phyloP scores from a whole-genome alignment of 176 grass and related monocot species.

The Triticum timopheevii region DNA sequence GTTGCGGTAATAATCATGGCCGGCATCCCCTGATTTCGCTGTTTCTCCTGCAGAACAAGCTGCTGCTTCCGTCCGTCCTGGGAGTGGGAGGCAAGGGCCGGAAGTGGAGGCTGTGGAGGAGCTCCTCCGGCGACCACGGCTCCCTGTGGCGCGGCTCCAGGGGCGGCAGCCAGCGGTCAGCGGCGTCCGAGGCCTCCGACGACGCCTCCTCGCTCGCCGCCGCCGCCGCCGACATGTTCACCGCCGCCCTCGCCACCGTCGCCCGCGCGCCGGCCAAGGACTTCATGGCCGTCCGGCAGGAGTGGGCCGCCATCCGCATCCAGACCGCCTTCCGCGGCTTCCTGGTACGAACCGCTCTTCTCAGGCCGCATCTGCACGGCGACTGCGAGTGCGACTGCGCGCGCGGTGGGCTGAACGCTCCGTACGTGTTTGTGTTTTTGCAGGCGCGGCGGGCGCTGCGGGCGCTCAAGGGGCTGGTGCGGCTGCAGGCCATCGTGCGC shows the following conservation, averaged over 20 bases:
- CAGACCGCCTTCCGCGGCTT: conserved; percentile 90
- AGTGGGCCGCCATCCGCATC: conserved; percentile 89
- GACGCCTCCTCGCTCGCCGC: conserved; percentile 51
- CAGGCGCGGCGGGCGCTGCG: conserved; percentile 71
- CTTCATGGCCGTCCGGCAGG: conserved; percentile 82
- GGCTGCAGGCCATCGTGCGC: conserved; percentile 93
- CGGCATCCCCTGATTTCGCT: background rate
- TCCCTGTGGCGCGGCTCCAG: conserved; percentile 42
- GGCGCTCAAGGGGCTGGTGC: conserved; percentile 79
- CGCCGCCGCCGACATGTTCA: conserved; percentile 49
- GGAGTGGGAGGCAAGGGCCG: conserved; percentile 45
- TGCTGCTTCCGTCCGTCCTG: conserved; percentile 1
- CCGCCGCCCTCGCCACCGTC: conserved; percentile 64
- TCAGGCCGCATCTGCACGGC: background rate
- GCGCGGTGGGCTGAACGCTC: background rate
- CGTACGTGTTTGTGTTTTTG: background rate
- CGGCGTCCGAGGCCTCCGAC: conserved; percentile 65
- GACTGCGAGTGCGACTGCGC: background rate
- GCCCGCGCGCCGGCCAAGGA: conserved; percentile 79
- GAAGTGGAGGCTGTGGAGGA: conserved; percentile 95
- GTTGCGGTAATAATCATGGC: background rate
- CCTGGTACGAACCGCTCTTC: conserved; percentile 47
- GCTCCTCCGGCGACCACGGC: conserved; percentile 56
- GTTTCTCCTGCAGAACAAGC: conserved; percentile 29
- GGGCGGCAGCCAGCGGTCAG: conserved; percentile 45